Evolutionary conservation across 2,329 filamentous ascomycete genomes (phyloP), one percentile per base, ranked within the genome.

Genomic region (Ceratocystis cubensis): DNA sequence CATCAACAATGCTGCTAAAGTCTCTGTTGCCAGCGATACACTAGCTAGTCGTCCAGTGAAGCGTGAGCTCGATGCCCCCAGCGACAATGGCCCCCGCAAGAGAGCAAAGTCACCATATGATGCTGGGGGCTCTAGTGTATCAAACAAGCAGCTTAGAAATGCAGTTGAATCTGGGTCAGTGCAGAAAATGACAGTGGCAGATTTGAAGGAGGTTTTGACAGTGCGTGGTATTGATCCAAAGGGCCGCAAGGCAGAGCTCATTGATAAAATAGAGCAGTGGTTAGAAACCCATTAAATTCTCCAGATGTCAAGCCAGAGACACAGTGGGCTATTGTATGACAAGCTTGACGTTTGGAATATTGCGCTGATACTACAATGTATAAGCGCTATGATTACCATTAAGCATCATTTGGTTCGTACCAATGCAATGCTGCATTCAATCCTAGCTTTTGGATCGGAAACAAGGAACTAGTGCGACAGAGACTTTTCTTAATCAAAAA

Each of bases 1-100:
- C 44, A 96, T 92, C 86, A 86, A 88, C 3, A 77, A 77, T 56
- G 75, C 78, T 0, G 71, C 80, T 56, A 86, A 86, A 73, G 78
- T 81, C 22, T 81, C 83, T 66, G 75, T 76, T 0, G 80, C 80
- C 7, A 77, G 75, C 0, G 79, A 79, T 2, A 77, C 37, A 20
- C 37, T n/a, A 41, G 30, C 6, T 10, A 25, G 22, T 28, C 45
- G 41, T 20, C 25, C 20, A 25, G 22, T 30, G 7, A 67, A 67
- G 53, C 62, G 66, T 25, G 62, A 65, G 5, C 30, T 62, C 7
- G 64, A 77, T 1, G 75, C 72, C 1, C 56, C 56, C 13, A 77
- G 76, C 1, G 73, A 73, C 7, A 73, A 73, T 37, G 75, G 75
- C 10, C 77, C 80, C 0, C 73, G 75, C 1, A 85, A 85, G 74